Percentiles rank a stretch among this genome's conserved stretches.
phyloP scores from a whole-genome alignment of 345 rosid genomes.

The Sonneratia alba region DNA sequence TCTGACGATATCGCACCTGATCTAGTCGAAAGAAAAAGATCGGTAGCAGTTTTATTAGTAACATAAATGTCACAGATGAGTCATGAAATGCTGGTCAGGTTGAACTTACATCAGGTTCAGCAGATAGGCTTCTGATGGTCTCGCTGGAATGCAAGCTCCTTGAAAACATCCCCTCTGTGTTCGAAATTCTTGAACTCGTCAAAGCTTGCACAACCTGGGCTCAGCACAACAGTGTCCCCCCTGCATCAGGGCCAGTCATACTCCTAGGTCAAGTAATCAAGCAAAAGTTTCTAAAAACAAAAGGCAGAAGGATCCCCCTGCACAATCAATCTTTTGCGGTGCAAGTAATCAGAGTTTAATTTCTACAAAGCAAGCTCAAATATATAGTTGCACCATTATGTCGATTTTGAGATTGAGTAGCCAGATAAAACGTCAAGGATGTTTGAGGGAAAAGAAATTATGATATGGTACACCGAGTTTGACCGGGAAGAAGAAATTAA shows the following conservation, averaged over 20 bases:
- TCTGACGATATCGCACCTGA: neutral
- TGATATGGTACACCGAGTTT: neutral
- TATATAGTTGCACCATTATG: too few species aligned
- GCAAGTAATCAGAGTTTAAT: too few species aligned
- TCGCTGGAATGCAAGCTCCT: conserved; percentile 16
- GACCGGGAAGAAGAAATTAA: neutral
- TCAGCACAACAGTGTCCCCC: conserved; percentile 21
- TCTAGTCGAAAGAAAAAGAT: neutral
- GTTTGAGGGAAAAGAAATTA: neutral
- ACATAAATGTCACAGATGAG: neutral
- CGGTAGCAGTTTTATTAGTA: too few species aligned
- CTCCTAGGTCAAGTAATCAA: neutral
- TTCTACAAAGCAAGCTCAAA: too few species aligned
- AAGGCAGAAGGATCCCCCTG: too few species aligned
- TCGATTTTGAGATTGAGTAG: too few species aligned
- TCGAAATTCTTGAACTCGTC: conserved; percentile 29
- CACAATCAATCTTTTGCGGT: too few species aligned
- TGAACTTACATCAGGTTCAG: neutral
- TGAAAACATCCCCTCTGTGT: conserved; percentile 26
- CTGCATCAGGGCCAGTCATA: conserved; percentile 10
- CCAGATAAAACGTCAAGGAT: neutral
- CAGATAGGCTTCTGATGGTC: neutral
- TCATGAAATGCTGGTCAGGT: neutral
- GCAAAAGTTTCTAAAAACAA: neutral
- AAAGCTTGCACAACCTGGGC: conserved; percentile 32